Conservation (phyloP, 192 early-diverging fungal species). For the Coemansia sp. region DNA sequence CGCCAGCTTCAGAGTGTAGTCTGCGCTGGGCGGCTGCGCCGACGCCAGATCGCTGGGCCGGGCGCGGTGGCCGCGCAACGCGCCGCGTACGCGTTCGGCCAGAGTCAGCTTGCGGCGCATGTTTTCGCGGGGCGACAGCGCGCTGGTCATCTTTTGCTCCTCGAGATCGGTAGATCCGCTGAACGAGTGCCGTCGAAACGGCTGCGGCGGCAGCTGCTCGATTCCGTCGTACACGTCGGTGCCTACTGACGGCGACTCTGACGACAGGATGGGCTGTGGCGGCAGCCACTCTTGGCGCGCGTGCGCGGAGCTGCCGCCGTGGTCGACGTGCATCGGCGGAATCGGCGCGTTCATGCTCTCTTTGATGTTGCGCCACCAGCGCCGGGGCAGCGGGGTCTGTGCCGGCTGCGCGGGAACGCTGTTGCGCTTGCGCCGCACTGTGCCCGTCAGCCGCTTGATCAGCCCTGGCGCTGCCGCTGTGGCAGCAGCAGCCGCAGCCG, state of each 20-base stretch:
- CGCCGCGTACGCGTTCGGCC: constrained; percentile 26
- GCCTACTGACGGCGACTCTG: no score
- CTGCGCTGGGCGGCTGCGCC: neutral
- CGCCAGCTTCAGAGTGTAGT: constrained; percentile 1
- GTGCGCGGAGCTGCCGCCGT: neutral
- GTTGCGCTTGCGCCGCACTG: constrained; percentile 17
- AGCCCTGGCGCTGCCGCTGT: constrained; percentile 8
- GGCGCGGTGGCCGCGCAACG: constrained; percentile 21
- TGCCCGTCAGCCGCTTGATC: constrained; percentile 37
- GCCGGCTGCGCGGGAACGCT: neutral
- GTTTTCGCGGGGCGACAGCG: constrained; percentile 39
- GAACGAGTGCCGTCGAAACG: constrained; percentile 41
- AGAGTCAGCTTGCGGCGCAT: constrained; percentile 38
- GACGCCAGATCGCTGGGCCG: neutral
- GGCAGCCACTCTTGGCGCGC: no score
- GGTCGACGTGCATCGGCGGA: constrained; percentile 36
- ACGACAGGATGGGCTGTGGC: no score
- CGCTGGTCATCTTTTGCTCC: constrained; percentile 29
- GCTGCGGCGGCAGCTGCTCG: constrained; percentile 17
- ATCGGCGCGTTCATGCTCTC: constrained; percentile 51
- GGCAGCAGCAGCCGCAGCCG: neutral
- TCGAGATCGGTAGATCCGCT: constrained; percentile 46
- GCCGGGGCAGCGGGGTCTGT: constrained; percentile 36
- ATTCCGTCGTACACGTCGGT: neutral
- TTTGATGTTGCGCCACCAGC: constrained; percentile 53